phyloP scores from a whole-genome alignment of 202 grass and related monocot species.

The Carex arenaria region DNA sequence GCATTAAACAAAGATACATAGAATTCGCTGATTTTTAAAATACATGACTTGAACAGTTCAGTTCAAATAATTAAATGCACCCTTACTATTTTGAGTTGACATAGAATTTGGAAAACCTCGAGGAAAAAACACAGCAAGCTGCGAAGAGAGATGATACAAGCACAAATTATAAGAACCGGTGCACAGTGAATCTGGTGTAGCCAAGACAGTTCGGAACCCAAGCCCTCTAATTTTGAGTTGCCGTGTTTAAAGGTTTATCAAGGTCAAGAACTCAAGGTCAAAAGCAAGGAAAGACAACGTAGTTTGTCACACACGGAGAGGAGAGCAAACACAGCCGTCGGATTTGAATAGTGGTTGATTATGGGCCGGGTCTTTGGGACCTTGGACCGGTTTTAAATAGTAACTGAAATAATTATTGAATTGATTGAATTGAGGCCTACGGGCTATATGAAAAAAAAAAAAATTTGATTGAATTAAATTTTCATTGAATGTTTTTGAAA shows the following conservation, averaged over 20 bases:
- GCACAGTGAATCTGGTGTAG: background rate
- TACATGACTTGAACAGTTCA: background rate
- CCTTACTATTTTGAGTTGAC: background rate
- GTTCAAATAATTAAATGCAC: background rate
- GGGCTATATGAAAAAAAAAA: too few species aligned
- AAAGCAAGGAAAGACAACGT: background rate
- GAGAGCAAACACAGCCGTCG: background rate
- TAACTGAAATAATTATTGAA: too few species aligned
- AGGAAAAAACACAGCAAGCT: background rate
- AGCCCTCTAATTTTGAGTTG: background rate
- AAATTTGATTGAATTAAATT: too few species aligned
- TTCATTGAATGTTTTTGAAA: too few species aligned
- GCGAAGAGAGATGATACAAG: background rate
- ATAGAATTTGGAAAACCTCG: background rate
- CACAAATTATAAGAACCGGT: background rate
- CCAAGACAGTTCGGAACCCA: background rate
- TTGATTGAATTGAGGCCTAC: too few species aligned
- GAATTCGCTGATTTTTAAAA: background rate
- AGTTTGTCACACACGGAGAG: background rate
- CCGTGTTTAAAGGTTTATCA: background rate
- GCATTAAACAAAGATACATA: background rate
- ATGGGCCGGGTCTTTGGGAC: background rate
- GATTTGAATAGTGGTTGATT: conserved; percentile 3
- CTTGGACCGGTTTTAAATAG: background rate
- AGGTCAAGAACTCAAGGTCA: background rate